These are phyloP conservation scores for Nymphaea colorata DNA, from an alignment of 164 flowering plant species.

Conservation along the genomic window DNA sequence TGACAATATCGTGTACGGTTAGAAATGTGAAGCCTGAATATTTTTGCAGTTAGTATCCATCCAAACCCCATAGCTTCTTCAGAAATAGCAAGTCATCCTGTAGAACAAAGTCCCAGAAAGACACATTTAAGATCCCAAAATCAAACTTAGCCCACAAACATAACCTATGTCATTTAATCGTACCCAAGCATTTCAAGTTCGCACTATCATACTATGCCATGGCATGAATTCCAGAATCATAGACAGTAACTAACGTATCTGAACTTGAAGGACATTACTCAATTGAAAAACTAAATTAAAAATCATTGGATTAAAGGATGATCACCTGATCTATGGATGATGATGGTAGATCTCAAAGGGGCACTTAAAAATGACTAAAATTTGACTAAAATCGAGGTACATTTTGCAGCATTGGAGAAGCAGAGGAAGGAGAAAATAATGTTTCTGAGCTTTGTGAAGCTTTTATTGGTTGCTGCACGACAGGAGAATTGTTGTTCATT, in stretches of 20 bases:
- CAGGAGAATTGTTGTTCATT: conserved; percentile 38
- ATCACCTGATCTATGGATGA: not conserved
- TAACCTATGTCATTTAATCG: too few relatives aligned
- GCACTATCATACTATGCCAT: too few relatives aligned
- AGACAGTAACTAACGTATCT: too few relatives aligned
- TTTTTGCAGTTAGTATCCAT: not conserved
- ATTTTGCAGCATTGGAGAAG: conserved; percentile 59
- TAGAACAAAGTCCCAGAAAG: too few relatives aligned
- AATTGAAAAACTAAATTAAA: too few relatives aligned
- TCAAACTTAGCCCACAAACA: too few relatives aligned
- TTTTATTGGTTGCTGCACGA: conserved; percentile 33
- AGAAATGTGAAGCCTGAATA: not conserved
- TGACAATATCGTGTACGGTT: not conserved
- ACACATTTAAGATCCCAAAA: too few relatives aligned
- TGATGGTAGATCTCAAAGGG: not conserved
- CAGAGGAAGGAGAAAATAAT: conserved; percentile 33
- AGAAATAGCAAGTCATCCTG: not conserved
- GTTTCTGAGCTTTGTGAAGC: conserved; percentile 65
- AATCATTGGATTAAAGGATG: not conserved
- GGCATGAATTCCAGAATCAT: too few relatives aligned
- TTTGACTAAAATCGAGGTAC: conserved; percentile 34
- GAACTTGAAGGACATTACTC: too few relatives aligned
- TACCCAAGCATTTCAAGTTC: too few relatives aligned
- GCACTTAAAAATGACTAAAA: not conserved
- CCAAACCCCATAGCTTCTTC: not conserved